Evolutionary conservation across 2,329 filamentous ascomycete genomes (phyloP), one percentile per base, ranked within the genome.

Genomic region (Dactylonectria macrodidyma): DNA sequence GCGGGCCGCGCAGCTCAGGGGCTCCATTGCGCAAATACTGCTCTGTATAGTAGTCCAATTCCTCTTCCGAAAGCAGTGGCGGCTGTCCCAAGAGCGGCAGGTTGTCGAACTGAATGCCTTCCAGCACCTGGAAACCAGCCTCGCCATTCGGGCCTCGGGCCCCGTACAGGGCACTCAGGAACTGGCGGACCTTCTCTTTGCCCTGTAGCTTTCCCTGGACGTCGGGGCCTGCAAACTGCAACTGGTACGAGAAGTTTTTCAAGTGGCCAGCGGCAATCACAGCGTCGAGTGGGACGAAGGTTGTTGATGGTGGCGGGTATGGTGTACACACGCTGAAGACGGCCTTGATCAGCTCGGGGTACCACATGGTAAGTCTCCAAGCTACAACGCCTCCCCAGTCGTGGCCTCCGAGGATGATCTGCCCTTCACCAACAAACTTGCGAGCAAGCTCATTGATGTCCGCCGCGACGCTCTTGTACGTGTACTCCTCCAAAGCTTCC

Each of bases 351-450:
- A 97, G 84, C 47, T 90, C 82, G 0, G 93, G 94, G 75, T 95
- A 86, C 87, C 90, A 94, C 70, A 92, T 87, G 14, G 91, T 90
- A 65, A 92, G 83, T 62, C 94, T 90, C 86, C 93, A 97, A 61
- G 92, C 91, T 33, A 95, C 85, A 3, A 87, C 86, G 74, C 93
- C 95, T 79, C 95, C 95, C 93, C 95, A 98, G 82, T 98, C 95
- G 82, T 98, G 95, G 8, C 95, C 95, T 56, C 95, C 94, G 14
- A 98, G 87, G 64, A 98, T 91, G 76, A 97, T 92, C 63, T 82
- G 82, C 9, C 78, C 78, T 80, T 84, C 60, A 60, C 84, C 81
- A 33, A 83, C 81, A 62, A 85, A 82, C 70, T 91, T 86, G 66
- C 83, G 83, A 7, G 92, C 90, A 26, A 98, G 86, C 68, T 90